Evolutionary conservation across 2,329 filamentous ascomycete species (phyloP).

Genomic region (Leptographium radiaticola): DNA sequence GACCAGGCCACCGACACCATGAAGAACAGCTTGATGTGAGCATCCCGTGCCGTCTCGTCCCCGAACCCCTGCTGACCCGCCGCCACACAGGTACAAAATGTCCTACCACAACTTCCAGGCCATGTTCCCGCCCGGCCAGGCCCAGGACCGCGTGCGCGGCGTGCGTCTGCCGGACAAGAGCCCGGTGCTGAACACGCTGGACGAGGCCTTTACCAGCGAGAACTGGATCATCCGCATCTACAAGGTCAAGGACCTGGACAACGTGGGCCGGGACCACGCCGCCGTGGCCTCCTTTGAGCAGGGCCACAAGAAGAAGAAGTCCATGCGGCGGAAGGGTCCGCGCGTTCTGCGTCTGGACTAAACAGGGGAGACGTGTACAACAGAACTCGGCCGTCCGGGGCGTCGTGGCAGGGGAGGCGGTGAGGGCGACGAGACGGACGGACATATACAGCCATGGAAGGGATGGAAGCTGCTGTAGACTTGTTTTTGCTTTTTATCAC

Average conservation of each 20-base stretch:
- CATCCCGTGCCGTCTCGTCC: slow-evolving; percentile 9
- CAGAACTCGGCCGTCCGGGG: not conserved
- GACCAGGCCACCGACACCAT: slow-evolving; percentile 89
- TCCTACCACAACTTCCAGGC: slow-evolving; percentile 96
- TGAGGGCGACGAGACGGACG: not conserved
- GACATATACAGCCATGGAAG: not conserved
- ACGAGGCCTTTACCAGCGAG: slow-evolving; percentile 97
- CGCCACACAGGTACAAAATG: slow-evolving; percentile 83
- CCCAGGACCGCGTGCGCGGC: slow-evolving; percentile 77
- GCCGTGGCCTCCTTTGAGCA: slow-evolving; percentile 56
- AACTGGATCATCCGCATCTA: slow-evolving; percentile 99
- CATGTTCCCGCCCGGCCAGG: slow-evolving; percentile 86
- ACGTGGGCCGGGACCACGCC: slow-evolving; percentile 79
- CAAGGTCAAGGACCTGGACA: slow-evolving; percentile 98
- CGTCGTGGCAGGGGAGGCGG: not conserved
- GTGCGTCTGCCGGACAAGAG: slow-evolving; percentile 69
- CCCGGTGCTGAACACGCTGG: slow-evolving; percentile 74
- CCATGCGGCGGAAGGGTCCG: slow-evolving; percentile 57
- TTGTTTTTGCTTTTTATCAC: slow-evolving; percentile 2
- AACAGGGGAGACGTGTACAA: slow-evolving; percentile 5
- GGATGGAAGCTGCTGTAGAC: slow-evolving; percentile 7
- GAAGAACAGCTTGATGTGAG: slow-evolving; percentile 98
- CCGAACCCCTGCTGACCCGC: slow-evolving; percentile 8
- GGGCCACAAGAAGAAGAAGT: slow-evolving; percentile 75
- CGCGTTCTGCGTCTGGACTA: slow-evolving; percentile 62